Evolutionary conservation across 1,139 yeast genomes (phyloP).

Genomic region (Pichia sp.): DNA sequence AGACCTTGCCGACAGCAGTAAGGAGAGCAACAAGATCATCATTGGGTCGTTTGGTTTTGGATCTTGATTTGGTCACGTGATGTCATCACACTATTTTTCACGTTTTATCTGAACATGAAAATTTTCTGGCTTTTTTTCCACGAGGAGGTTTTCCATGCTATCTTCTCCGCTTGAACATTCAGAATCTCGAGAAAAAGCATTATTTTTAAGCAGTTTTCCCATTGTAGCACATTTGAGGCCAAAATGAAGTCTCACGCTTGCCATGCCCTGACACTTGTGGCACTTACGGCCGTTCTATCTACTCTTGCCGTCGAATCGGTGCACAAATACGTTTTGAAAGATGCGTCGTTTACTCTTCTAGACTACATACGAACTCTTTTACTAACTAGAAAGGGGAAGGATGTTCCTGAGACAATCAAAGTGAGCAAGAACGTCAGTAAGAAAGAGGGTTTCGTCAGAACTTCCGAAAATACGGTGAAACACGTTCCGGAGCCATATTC

Average conservation of each 20-base stretch:
- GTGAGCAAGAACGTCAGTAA: not conserved
- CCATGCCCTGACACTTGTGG: conserved; percentile 2
- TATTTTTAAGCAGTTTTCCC: no score
- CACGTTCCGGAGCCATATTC: conserved; percentile 36
- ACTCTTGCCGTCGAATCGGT: conserved; percentile 15
- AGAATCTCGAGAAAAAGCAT: no score
- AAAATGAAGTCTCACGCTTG: conserved; percentile 7
- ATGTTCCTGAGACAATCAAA: conserved; percentile 1
- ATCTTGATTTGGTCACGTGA: not conserved
- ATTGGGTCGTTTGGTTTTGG: conserved; percentile 17
- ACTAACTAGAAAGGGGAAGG: not conserved
- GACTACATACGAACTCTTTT: conserved; percentile 14
- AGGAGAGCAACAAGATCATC: conserved; percentile 7
- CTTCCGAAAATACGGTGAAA: conserved; percentile 17
- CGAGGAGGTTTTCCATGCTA: not conserved
- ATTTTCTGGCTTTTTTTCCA: not conserved
- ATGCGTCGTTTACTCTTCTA: conserved; percentile 8
- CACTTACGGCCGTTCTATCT: conserved; percentile 14
- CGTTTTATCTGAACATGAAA: not conserved
- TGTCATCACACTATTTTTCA: not conserved
- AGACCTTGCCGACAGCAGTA: not conserved
- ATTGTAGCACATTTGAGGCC: not conserved
- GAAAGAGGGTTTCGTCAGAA: conserved; percentile 7
- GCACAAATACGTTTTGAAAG: conserved; percentile 12
- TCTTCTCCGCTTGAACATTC: no score